Evolutionary conservation across 805 yeast species (phyloP), one percentile per base, ranked within the genome.

Genomic region (Saturnispora silvae): DNA sequence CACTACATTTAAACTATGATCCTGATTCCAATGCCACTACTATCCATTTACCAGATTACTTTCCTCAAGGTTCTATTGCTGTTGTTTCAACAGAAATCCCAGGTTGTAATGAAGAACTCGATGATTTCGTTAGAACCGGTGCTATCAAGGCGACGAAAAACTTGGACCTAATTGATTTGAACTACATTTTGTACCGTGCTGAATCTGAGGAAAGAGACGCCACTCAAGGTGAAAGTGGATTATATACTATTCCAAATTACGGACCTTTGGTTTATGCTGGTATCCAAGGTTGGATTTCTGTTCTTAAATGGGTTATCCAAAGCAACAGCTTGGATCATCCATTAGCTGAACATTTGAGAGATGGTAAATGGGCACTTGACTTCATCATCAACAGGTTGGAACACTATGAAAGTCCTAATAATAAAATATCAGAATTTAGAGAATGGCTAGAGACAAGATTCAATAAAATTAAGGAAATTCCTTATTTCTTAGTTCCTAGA

Each of bases 41-140:
- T 4, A 74, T 92, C 37, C 59, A 52, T 0, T 59, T 81, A 7
- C 81, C 84, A 17, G 70, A 63, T 0, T 43, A 64, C 33, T 87
- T 89, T 60, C 86, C 89, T 3, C 89, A 82, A 36, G 98, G 98
- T 3, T 81, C 96, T 2, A 84, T 92, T 47, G 84, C 94, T 0
- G 78, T 92, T 3, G 70, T 84, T 49, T 68, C 78, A 23, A 85
- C 96, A 0, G 65, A 65, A 41, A 75, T 81, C 39, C 70, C 75
- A 6, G 71, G 73, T 11, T 83, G 83, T 24, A 81, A 81, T 47
- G 64, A 64, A 11, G 65, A 68, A 3, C 60, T 87, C 32, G 94
- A 84, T 53, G 59, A 66, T 13, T 79, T 60, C 45, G 70, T 81
- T n/a, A 71, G 81, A 50, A 61, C 68, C 19, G 95, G 94, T 15